phyloP scores from a whole-genome alignment of 2,329 filamentous ascomycete genomes.

The Fusarium setosum region DNA sequence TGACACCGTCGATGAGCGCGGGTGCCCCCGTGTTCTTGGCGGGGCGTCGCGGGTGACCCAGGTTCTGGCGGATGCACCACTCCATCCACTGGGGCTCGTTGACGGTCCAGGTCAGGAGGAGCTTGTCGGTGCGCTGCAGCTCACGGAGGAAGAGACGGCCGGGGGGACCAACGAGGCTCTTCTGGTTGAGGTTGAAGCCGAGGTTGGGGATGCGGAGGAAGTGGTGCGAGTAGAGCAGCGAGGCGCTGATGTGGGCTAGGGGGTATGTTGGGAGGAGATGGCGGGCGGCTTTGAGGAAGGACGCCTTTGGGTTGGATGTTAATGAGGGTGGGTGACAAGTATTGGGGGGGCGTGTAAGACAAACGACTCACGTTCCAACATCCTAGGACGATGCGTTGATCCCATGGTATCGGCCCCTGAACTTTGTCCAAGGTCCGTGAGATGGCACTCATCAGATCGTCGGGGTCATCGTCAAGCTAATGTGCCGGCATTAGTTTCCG shows the following conservation, averaged over 20 bases:
- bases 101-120: constrained; percentile 86
- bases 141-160: constrained; percentile 75
- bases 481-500: constrained; percentile 14
- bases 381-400: constrained; percentile 79
- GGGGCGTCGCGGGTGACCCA: constrained; percentile 48
- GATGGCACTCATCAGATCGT: constrained; percentile 77
- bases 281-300: constrained; percentile 74
- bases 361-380: constrained; percentile 75
- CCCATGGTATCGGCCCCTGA: constrained; percentile 69
- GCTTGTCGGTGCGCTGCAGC: constrained; percentile 60
- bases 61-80: constrained; percentile 71
- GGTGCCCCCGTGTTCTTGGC: not conserved
- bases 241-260: constrained; percentile 76
- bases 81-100: constrained; percentile 84
- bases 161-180: constrained; percentile 73
- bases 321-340: not conserved
- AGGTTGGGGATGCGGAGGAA: constrained; percentile 75
- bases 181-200: constrained; percentile 82
- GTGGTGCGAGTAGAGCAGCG: constrained; percentile 73
- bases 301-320: constrained; percentile 57
- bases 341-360: not conserved
- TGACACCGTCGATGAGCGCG: constrained; percentile 76
- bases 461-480: constrained; percentile 76
- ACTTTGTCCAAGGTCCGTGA: constrained; percentile 70
- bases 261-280: constrained; percentile 72